Base-by-base conservation (phyloP, 768 basidiomycete genomes). In the Hypholoma fasciculare region DNA sequence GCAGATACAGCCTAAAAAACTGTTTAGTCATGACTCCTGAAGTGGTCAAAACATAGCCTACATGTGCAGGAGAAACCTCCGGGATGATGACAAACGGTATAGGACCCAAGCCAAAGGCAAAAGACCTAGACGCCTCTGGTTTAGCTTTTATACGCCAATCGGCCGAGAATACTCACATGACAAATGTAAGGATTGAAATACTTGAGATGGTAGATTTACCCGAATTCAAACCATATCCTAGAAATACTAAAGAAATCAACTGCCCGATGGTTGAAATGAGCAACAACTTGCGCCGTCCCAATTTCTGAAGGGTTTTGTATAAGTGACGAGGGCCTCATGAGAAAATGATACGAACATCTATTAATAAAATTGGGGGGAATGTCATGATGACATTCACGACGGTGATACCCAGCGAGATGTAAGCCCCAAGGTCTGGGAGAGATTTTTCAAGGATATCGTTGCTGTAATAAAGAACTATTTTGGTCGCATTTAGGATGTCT, bases 61-160 rank as follows among this genome's bases (percentile, higher is more conserved):
- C 93, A 65, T 89, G 82, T 50, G 82, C 71, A 1, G 94, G 94
- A 2, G 94, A 89, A 19, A 97, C 85, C 67, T 98, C 95, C 14
- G 94, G 87, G 34, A 96, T 87, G 71, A 98, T 87, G 39, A 98
- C 86, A 67, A 95, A 98, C 0, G 96, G 96, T 36, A 98, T 76
- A 1, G 96, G 95, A 1, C 96, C 96, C 16, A 98, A 79, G 2
- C 96, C 96, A 36, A 90, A 73, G 1, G 95, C 92, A 71, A 96
- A 98, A 0, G 92, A 90, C 72, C 91, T 92, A 9, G 6, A 47
- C 38, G 57, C 39, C 6, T 44, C 12, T 16, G 39, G 51, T 12
- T 54, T n/a, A 52, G 43, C 1, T 57, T 50, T 23, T 30, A 11
- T 40, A 39, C 20, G 17, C 51, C 48, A 5, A 20, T 23, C 23